Conservation (phyloP, 805 yeast species). For the Zygosaccharomyces kombuchaensis region DNA sequence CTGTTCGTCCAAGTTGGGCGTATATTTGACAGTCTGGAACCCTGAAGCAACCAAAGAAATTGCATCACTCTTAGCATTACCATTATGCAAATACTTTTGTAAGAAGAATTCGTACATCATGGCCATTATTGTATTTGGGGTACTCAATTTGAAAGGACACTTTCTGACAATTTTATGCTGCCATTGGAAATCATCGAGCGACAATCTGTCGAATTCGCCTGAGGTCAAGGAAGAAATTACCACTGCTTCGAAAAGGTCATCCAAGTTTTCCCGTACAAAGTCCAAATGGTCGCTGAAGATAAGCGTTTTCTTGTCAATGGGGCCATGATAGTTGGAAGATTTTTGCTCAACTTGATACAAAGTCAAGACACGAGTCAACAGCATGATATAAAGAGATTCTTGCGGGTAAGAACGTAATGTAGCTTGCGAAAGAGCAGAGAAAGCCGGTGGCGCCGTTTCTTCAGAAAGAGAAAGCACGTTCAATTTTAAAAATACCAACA, state of each 20-base stretch:
- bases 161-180: conserved; percentile 43
- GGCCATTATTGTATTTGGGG: conserved; percentile 60
- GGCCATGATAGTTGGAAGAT: conserved; percentile 59
- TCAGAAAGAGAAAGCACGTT: conserved; percentile 39
- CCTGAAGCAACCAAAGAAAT: conserved; percentile 26
- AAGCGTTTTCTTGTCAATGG: conserved; percentile 61
- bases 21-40: conserved; percentile 29
- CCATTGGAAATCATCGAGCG: conserved; percentile 53
- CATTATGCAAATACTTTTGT: conserved; percentile 35
- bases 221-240: conserved; percentile 49
- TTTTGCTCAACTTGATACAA: conserved; percentile 46
- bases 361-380: conserved; percentile 48
- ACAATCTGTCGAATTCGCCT: conserved; percentile 54
- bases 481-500: conserved; percentile 45
- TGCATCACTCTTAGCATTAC: conserved; percentile 33
- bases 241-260: conserved; percentile 52
- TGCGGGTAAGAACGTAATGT: conserved; percentile 40
- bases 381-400: conserved; percentile 35
- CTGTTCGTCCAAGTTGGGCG: conserved; percentile 30
- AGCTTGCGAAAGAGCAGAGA: conserved; percentile 34
- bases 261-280: conserved; percentile 45
- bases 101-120: conserved; percentile 36
- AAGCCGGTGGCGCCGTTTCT: conserved; percentile 32
- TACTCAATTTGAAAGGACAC: conserved; percentile 55
- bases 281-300: conserved; percentile 63